A percentile compares a stretch with the other conserved stretches of the same genome.
Evolutionary conservation across 352 stramenopile species (phyloP).

Genomic region (Halophytophthora batemanensis): DNA sequence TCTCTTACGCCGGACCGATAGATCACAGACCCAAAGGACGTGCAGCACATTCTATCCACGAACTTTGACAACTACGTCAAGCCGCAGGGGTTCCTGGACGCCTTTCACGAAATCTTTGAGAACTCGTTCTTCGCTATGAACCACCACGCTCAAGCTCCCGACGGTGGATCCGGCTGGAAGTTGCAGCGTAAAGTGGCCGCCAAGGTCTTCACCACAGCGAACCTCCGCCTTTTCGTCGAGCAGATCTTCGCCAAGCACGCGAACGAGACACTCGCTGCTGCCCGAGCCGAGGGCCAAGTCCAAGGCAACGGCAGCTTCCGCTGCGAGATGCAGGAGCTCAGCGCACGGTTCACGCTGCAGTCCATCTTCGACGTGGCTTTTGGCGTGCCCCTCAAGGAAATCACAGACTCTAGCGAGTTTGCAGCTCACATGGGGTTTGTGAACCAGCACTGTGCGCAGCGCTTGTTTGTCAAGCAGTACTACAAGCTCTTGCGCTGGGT

Average conservation of each 20-base stretch:
- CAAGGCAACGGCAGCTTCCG: constrained; percentile 10
- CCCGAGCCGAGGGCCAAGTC: constrained; percentile 2
- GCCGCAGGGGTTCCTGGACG: constrained; percentile 61
- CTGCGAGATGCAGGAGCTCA: constrained; percentile 58
- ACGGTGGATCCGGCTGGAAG: constrained; percentile 59
- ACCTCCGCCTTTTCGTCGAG: constrained; percentile 48
- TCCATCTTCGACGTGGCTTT: constrained; percentile 66
- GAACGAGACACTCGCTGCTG: constrained; percentile 12
- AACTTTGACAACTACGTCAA: constrained; percentile 78
- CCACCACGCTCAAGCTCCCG: constrained; percentile 46
- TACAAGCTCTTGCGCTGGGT: constrained; percentile 55
- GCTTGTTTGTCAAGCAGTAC: constrained; percentile 63
- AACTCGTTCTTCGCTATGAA: constrained; percentile 77
- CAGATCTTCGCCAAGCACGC: constrained; percentile 50
- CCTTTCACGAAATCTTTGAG: constrained; percentile 61
- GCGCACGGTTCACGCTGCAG: constrained; percentile 46
- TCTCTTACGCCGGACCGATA: background rate
- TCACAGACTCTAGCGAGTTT: constrained; percentile 31
- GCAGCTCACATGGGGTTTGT: constrained; percentile 51
- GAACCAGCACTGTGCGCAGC: constrained; percentile 50
- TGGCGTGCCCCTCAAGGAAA: constrained; percentile 31
- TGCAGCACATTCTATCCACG: constrained; percentile 62
- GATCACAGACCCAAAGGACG: constrained; percentile 56
- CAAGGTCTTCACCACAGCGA: constrained; percentile 81
- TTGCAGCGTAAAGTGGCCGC: constrained; percentile 81